Evolutionary conservation across 352 stramenopile species (phyloP).

Genomic region (Globisporangium yorkense): DNA sequence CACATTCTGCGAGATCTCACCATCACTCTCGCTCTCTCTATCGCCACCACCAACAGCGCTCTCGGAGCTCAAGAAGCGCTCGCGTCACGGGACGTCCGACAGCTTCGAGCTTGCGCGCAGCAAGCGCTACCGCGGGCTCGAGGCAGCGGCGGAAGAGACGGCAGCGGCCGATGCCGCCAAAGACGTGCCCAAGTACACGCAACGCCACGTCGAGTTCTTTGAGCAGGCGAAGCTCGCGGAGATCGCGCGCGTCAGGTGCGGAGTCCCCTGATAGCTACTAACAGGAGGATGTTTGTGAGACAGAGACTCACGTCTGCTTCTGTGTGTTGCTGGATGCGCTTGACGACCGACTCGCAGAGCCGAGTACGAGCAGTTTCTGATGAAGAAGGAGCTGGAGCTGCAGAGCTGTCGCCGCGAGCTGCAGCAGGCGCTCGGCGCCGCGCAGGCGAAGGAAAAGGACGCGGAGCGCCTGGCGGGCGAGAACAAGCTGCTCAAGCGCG

Average conservation of each 20-base stretch:
- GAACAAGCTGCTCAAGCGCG: constrained; percentile 82
- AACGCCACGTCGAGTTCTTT: constrained; percentile 86
- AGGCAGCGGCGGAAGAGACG: constrained; percentile 16
- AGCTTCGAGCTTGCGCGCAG: constrained; percentile 50
- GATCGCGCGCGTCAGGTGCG: constrained; percentile 59
- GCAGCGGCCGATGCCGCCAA: constrained; percentile 25
- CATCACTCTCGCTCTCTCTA: no score
- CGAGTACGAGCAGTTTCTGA: constrained; percentile 80
- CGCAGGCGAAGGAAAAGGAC: constrained; percentile 42
- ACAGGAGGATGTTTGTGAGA: neutral
- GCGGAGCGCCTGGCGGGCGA: constrained; percentile 62
- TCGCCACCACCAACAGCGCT: constrained; percentile 16
- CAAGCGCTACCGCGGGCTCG: constrained; percentile 43
- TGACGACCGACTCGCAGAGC: constrained; percentile 7
- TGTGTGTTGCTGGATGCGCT: neutral
- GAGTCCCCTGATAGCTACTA: no score
- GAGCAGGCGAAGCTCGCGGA: constrained; percentile 82
- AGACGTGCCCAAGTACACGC: constrained; percentile 79
- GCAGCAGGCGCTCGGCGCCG: constrained; percentile 32
- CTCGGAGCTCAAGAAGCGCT: constrained; percentile 74
- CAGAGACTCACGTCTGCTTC: neutral
- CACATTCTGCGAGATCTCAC: no score
- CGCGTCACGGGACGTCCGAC: constrained; percentile 38
- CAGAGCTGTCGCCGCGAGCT: constrained; percentile 57
- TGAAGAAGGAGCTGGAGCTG: constrained; percentile 77